Percentiles rank a stretch among this genome's conserved stretches.
phyloP scores from a whole-genome alignment of 83 land plant genomes.

The Picea mariana region DNA sequence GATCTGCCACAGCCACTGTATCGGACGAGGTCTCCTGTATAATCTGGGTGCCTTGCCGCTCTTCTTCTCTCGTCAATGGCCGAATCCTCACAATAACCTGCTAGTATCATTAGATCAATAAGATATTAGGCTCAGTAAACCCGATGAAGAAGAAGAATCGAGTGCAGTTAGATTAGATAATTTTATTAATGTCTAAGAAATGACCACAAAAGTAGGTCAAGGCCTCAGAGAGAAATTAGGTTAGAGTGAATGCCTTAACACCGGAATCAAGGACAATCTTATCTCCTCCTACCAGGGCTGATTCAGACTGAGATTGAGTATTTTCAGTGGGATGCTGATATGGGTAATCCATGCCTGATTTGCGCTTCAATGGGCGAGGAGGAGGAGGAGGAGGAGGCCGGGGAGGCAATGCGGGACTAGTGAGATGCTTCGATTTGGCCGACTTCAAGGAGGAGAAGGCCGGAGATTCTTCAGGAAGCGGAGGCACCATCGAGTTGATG shows the following conservation, averaged over 20 bases:
- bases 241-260: background rate
- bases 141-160: too few relatives aligned
- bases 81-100: slow-evolving; percentile 89
- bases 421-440: background rate
- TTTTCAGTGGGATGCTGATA: too few relatives aligned
- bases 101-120: background rate
- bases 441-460: too few relatives aligned
- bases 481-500: background rate
- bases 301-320: background rate
- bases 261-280: background rate
- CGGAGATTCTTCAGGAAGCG: background rate
- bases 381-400: slow-evolving; percentile 5
- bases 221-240: too few relatives aligned
- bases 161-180: too few relatives aligned
- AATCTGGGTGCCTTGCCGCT: slow-evolving; percentile 53
- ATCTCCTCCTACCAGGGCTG: background rate
- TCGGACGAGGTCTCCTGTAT: slow-evolving; percentile 55
- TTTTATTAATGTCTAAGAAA: too few relatives aligned
- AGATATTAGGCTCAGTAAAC: too few relatives aligned
- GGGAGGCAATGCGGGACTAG: slow-evolving; percentile 1
- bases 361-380: background rate
- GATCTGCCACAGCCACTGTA: slow-evolving; percentile 63
- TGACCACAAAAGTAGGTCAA: too few relatives aligned
- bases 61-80: slow-evolving; percentile 72
- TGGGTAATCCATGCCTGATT: background rate